Conservation (phyloP, 768 basidiomycete species). For the Lentinula guzmanii region DNA sequence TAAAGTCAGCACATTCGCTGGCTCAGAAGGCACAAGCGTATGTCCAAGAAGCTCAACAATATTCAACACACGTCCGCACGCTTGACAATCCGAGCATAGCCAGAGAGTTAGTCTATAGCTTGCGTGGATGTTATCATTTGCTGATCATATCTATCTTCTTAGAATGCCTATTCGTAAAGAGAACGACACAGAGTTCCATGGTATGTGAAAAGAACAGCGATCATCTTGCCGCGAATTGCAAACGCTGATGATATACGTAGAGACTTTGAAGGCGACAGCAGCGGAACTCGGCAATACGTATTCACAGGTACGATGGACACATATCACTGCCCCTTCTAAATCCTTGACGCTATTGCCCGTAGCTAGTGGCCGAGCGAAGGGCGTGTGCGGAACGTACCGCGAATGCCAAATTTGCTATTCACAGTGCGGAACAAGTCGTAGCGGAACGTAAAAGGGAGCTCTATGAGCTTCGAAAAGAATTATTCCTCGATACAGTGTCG, state of each 20-base stretch:
- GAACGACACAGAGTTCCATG: conserved; percentile 5
- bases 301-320: not conserved
- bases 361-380: conserved; percentile 1
- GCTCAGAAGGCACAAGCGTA: not conserved
- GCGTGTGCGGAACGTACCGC: not conserved
- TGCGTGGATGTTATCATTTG: not conserved
- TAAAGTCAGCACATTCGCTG: conserved; percentile 1
- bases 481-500: not conserved
- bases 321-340: too few species aligned
- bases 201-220: not conserved
- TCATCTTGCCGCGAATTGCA: not conserved
- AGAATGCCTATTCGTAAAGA: conserved; percentile 1
- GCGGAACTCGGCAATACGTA: not conserved
- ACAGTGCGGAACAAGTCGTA: conserved; percentile 2
- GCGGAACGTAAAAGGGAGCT: conserved; percentile 1
- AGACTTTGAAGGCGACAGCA: not conserved
- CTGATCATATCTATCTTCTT: not conserved
- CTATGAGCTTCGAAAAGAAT: not conserved
- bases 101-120: not conserved
- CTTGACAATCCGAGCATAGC: not conserved
- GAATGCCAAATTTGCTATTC: not conserved
- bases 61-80: not conserved
- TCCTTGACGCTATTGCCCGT: not conserved
- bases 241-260: not conserved
- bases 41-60: not conserved